Percentiles rank a stretch among this genome's conserved stretches.
phyloP scores from a whole-genome alignment of 2,329 filamentous ascomycete species.

The Paramyrothecium sp. region DNA sequence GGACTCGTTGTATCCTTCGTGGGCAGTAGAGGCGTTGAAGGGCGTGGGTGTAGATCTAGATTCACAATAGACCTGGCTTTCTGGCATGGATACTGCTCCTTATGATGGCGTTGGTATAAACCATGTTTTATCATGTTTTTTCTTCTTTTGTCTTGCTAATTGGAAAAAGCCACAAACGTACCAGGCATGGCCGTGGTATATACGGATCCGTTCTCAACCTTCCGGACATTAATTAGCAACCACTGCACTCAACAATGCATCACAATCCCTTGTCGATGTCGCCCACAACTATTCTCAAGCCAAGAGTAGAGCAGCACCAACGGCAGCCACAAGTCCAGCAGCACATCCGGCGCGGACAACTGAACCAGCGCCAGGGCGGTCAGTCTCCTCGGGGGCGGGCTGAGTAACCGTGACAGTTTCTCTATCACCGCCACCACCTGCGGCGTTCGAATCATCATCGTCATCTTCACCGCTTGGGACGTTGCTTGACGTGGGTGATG shows the following conservation, averaged over 20 bases:
- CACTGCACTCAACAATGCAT: neutral
- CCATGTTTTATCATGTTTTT: too few species aligned
- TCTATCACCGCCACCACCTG: neutral
- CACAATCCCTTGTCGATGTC: too few species aligned
- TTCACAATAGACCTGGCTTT: slow-evolving; percentile 14
- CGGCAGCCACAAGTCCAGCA: slow-evolving; percentile 17
- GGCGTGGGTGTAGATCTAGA: slow-evolving; percentile 72
- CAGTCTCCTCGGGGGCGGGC: slow-evolving; percentile 7
- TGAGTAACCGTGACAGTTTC: slow-evolving; percentile 18
- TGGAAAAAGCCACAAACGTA: too few species aligned
- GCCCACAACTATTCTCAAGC: too few species aligned
- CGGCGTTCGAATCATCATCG: neutral
- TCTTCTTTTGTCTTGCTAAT: too few species aligned
- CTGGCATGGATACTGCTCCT: neutral
- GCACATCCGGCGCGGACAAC: slow-evolving; percentile 14
- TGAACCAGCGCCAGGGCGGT: slow-evolving; percentile 13
- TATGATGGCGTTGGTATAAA: neutral
- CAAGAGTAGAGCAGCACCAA: slow-evolving; percentile 18
- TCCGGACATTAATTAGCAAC: neutral
- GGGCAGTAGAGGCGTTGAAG: slow-evolving; percentile 78
- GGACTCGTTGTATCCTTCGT: slow-evolving; percentile 63
- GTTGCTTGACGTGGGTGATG: slow-evolving; percentile 2
- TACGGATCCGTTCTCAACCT: neutral
- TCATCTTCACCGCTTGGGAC: neutral
- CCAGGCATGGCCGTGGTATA: too few species aligned